These are phyloP conservation scores for Larix sibirica DNA, from an alignment of 83 land plant genomes.

Conservation along the genomic window DNA sequence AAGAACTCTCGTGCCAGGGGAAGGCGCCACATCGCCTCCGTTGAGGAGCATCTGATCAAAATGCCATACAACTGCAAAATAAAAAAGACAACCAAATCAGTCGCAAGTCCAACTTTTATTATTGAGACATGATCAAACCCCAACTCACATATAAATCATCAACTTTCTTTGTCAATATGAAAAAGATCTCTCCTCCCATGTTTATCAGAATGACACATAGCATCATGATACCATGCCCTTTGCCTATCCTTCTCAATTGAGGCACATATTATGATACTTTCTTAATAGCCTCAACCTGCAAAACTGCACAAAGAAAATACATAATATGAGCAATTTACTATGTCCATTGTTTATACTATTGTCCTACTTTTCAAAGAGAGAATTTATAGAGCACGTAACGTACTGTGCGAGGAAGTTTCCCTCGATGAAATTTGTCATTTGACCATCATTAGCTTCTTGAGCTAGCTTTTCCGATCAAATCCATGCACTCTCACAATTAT, in stretches of 20 bases:
- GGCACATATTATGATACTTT: slow-evolving; percentile 56
- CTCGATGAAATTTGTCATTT: slow-evolving; percentile 81
- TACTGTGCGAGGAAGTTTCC: slow-evolving; percentile 72
- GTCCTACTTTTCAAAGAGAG: neutral
- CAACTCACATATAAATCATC: neutral
- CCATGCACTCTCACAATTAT: neutral
- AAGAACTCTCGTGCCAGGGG: slow-evolving; percentile 16
- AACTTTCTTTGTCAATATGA: neutral
- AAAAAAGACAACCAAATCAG: neutral
- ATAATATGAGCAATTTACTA: neutral
- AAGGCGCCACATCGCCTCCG: slow-evolving; percentile 2
- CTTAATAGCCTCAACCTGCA: slow-evolving; percentile 62
- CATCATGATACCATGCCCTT: slow-evolving; percentile 57
- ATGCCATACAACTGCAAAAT: slow-evolving; percentile 55
- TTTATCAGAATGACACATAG: neutral
- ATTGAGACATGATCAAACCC: neutral
- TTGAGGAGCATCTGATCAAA: slow-evolving; percentile 52
- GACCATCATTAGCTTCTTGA: slow-evolving; percentile 51
- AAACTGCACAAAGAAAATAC: neutral
- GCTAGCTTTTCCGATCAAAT: slow-evolving; percentile 55
- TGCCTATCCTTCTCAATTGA: slow-evolving; percentile 61
- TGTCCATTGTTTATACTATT: too few species aligned
- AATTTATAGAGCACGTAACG: slow-evolving; percentile 29
- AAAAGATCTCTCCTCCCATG: neutral
- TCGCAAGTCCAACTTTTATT: neutral